Percentiles rank a stretch among this genome's conserved stretches.
Conservation (phyloP, 352 stramenopile species). For the Pythium sukuiense region DNA sequence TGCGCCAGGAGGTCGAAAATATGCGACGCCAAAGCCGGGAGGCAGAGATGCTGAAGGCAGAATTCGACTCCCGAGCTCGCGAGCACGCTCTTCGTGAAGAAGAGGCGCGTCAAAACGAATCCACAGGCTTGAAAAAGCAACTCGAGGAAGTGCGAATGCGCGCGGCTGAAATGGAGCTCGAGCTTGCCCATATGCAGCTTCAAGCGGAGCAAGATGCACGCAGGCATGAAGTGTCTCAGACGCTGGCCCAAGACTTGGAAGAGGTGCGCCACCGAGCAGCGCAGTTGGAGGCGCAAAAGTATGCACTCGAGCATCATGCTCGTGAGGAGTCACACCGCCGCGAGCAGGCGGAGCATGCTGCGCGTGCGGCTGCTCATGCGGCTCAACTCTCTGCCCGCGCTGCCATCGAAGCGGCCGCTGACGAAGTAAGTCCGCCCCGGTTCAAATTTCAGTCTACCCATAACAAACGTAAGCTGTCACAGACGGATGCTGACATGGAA, state of each 20-base stretch:
- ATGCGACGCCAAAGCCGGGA: constrained; percentile 46
- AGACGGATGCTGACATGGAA: constrained; percentile 67
- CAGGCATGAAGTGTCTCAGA: constrained; percentile 24
- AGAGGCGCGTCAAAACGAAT: constrained; percentile 43
- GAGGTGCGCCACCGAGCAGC: constrained; percentile 50
- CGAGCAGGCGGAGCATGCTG: constrained; percentile 63
- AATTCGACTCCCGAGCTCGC: constrained; percentile 38
- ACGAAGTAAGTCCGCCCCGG: constrained; percentile 36
- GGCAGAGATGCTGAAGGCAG: constrained; percentile 46
- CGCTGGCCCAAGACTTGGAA: constrained; percentile 22
- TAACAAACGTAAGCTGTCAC: constrained; percentile 37
- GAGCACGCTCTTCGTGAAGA: constrained; percentile 38
- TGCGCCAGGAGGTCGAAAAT: constrained; percentile 57
- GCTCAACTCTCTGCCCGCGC: constrained; percentile 68
- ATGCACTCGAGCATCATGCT: constrained; percentile 45
- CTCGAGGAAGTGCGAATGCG: constrained; percentile 53
- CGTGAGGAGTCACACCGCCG: constrained; percentile 52
- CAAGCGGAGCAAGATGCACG: constrained; percentile 48
- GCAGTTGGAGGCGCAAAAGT: constrained; percentile 51
- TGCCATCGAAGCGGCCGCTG: constrained; percentile 60
- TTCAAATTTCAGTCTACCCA: constrained; percentile 23
- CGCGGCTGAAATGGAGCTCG: constrained; percentile 51
- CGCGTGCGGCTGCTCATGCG: constrained; percentile 57
- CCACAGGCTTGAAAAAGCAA: constrained; percentile 41
- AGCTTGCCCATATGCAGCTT: constrained; percentile 48